Evolutionary conservation across 1,284 basidiomycete species (phyloP).

Genomic region (Microbotryum violaceum): DNA sequence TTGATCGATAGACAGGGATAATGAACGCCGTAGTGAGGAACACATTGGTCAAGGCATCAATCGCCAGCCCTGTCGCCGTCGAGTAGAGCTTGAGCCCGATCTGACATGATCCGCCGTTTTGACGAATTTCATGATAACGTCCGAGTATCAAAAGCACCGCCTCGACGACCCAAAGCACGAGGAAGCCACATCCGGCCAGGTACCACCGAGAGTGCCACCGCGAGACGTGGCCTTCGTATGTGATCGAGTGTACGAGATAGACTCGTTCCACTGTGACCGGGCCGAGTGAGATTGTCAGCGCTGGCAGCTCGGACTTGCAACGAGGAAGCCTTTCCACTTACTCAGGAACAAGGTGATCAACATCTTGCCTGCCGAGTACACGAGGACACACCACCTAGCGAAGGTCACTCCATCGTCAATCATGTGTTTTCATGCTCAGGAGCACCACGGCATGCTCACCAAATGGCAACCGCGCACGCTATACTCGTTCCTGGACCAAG

Average conservation of each 20-base stretch:
- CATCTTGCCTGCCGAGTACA: slow-evolving; percentile 41
- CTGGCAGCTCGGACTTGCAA: too few species aligned
- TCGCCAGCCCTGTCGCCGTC: slow-evolving; percentile 42
- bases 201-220: slow-evolving; percentile 42
- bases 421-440: background rate
- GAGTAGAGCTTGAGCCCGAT: slow-evolving; percentile 44
- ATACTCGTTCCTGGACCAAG: background rate
- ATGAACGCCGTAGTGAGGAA: slow-evolving; percentile 48
- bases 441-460: slow-evolving; percentile 13
- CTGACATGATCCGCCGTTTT: slow-evolving; percentile 43
- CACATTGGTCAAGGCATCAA: slow-evolving; percentile 46
- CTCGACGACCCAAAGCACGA: slow-evolving; percentile 41
- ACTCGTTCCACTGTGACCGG: slow-evolving; percentile 33
- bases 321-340: too few species aligned
- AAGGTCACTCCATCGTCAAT: background rate
- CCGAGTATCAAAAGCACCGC: slow-evolving; percentile 40
- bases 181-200: slow-evolving; percentile 37
- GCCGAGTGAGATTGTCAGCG: too few species aligned
- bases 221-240: background rate
- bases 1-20: slow-evolving; percentile 45
- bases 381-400: slow-evolving; percentile 39
- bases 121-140: slow-evolving; percentile 40
- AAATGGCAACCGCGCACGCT: slow-evolving; percentile 43
- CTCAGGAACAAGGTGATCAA: slow-evolving; percentile 36
- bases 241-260: slow-evolving; percentile 38